These are phyloP conservation scores for Osmanthus fragrans DNA, from an alignment of 257 asterid genomes.

Conservation along the genomic window DNA sequence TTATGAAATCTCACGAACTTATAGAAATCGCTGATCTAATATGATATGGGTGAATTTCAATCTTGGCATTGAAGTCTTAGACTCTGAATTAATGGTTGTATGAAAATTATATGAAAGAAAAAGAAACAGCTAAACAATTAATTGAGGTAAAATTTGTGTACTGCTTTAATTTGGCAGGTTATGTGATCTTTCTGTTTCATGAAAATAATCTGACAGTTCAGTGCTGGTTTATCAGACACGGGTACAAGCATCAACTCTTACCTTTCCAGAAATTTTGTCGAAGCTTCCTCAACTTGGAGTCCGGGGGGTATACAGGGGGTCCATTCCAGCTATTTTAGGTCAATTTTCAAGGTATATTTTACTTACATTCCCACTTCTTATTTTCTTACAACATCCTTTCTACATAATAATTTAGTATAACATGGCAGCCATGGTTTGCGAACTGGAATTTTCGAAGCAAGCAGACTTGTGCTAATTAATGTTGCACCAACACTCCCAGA, in stretches of 20 bases:
- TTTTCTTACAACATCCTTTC: conserved; percentile 2
- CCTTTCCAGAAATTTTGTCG: conserved; percentile 78
- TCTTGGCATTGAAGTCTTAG: background rate
- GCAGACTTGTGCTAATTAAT: conserved; percentile 83
- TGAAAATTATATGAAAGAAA: background rate
- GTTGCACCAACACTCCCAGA: conserved; percentile 95
- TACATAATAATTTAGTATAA: conserved; percentile 13
- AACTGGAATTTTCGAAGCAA: conserved; percentile 94
- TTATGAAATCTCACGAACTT: background rate
- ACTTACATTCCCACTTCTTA: background rate
- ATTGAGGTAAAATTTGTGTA: conserved; percentile 21
- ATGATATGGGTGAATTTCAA: background rate
- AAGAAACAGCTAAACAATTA: conserved; percentile 4
- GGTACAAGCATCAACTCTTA: conserved; percentile 95
- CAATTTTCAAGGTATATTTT: conserved; percentile 81
- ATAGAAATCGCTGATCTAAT: background rate
- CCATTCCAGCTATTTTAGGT: conserved; percentile 94
- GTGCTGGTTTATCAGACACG: conserved; percentile 65
- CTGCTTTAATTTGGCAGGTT: conserved; percentile 22
- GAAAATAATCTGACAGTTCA: conserved; percentile 40
- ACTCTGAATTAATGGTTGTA: background rate
- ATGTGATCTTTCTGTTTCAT: conserved; percentile 23
- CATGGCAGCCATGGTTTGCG: conserved; percentile 91
- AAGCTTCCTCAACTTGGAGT: conserved; percentile 88
- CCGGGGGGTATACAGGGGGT: conserved; percentile 86